Base-by-base conservation (phyloP, 202 grass and related monocot genomes). In the Brachypodium distachyon region DNA sequence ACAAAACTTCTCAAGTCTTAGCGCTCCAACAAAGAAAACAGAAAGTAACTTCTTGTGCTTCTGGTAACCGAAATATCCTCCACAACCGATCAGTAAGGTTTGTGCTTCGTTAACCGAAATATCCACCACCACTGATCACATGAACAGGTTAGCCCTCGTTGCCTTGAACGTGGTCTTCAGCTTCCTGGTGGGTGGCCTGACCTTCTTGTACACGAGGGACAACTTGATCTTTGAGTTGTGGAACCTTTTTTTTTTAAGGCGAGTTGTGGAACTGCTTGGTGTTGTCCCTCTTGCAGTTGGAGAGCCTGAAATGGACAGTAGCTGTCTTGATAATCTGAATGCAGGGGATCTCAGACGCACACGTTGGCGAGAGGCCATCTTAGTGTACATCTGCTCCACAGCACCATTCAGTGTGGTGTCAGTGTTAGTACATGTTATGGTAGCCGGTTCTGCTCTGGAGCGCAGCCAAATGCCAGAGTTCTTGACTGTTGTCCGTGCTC, bases 241-340 rank as follows among this genome's bases (percentile, higher is more conserved):
- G n/a, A n/a, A n/a, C n/a, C n/a, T n/a, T n/a, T n/a, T n/a, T n/a
- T n/a, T n/a, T n/a, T n/a, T n/a, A n/a, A n/a, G n/a, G n/a, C n/a
- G n/a, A n/a, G n/a, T n/a, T n/a, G n/a, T 97, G 94, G 57, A 97
- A 91, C 51, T 97, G 94, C 78, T 93, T 93, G 9, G 88, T 91
- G 78, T 87, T 93, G 70, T 97, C 90, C 49, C 90, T 85, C 90
- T 97, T 97, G 83, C 93, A 97, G n/a, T n/a, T n/a, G n/a, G n/a
- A n/a, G 41, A 90, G 75, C 53, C 87, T 87, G 76, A 82, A 82
- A 21, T 92, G 64, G 33, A 97, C 74, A 0, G 82, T 93, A 0
- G 85, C 85, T 0, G 93, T 97, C 59, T 93, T 97, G 67, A 97
- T 97, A 51, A 97, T 93, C 74, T 93, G 94, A 29, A 97, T 97